Conservation (phyloP, 176 grass and related monocot genomes). For the Alopecurus myosuroides region DNA sequence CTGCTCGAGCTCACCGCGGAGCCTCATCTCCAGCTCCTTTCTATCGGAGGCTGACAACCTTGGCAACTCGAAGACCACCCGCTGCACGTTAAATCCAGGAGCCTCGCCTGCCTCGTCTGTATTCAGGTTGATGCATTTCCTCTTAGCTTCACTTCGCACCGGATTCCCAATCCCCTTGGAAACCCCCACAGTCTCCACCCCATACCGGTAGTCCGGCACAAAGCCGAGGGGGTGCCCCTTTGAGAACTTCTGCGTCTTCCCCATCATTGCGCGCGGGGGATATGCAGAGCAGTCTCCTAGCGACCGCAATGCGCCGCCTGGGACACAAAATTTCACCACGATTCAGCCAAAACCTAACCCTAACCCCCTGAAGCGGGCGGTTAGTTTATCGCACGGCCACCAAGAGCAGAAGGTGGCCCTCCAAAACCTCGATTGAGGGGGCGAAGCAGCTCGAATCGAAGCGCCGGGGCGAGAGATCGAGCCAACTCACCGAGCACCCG, state of each 20-base stretch:
- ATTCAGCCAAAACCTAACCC: constrained; percentile 48
- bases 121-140: constrained; percentile 59
- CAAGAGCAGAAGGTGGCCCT: neutral
- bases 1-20: constrained; percentile 59
- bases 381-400: constrained; percentile 20
- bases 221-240: constrained; percentile 80
- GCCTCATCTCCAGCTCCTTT: constrained; percentile 51
- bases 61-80: constrained; percentile 46
- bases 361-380: constrained; percentile 12
- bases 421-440: constrained; percentile 37
- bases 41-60: constrained; percentile 44
- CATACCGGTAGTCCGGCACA: constrained; percentile 72
- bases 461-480: constrained; percentile 32
- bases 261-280: constrained; percentile 50
- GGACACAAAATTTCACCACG: constrained; percentile 15
- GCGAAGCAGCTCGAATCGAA: constrained; percentile 21
- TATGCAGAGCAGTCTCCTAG: neutral
- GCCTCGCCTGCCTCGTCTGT: neutral
- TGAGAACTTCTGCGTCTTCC: constrained; percentile 86
- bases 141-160: constrained; percentile 50
- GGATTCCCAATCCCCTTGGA: constrained; percentile 57
- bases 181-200: constrained; percentile 64
- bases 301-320: constrained; percentile 23
- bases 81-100: constrained; percentile 38
- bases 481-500: constrained; percentile 29